A percentile compares a stretch with the other conserved stretches of the same genome.
These are phyloP conservation scores for Pisolithus microcarpus DNA, from an alignment of 768 basidiomycete species.

Conservation along the genomic window DNA sequence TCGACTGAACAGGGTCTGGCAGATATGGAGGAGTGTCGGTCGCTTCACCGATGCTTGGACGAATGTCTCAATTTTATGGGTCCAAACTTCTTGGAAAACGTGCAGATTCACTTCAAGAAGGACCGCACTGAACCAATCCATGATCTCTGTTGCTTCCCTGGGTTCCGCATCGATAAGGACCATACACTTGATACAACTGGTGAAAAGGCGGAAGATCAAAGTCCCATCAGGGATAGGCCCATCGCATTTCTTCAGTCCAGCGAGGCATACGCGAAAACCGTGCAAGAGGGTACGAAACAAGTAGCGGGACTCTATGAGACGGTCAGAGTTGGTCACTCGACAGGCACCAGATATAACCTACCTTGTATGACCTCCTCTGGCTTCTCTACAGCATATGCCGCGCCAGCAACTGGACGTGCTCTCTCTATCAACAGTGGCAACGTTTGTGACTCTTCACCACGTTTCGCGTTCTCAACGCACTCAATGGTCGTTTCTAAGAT, in stretches of 20 bases:
- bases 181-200: constrained; percentile 78
- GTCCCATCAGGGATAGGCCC: constrained; percentile 76
- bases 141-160: constrained; percentile 66
- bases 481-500: constrained; percentile 46
- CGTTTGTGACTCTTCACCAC: constrained; percentile 31
- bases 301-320: constrained; percentile 63
- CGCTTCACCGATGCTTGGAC: constrained; percentile 74
- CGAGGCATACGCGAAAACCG: constrained; percentile 75
- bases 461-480: constrained; percentile 39
- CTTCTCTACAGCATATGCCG: constrained; percentile 72
- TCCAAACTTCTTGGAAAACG: constrained; percentile 96
- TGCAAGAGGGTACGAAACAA: constrained; percentile 86
- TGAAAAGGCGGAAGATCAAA: constrained; percentile 83
- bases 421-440: constrained; percentile 76
- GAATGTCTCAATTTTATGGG: constrained; percentile 85
- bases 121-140: constrained; percentile 73
- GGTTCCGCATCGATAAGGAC: constrained; percentile 70
- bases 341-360: constrained; percentile 27
- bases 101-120: constrained; percentile 81
- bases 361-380: constrained; percentile 78
- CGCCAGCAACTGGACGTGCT: constrained; percentile 72
- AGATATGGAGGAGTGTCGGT: constrained; percentile 72
- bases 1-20: constrained; percentile 74
- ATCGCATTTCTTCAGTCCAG: constrained; percentile 71
- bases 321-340: constrained; percentile 4